Evolutionary conservation across 2,329 filamentous ascomycete species (phyloP).

Genomic region (Phoma herbarum): DNA sequence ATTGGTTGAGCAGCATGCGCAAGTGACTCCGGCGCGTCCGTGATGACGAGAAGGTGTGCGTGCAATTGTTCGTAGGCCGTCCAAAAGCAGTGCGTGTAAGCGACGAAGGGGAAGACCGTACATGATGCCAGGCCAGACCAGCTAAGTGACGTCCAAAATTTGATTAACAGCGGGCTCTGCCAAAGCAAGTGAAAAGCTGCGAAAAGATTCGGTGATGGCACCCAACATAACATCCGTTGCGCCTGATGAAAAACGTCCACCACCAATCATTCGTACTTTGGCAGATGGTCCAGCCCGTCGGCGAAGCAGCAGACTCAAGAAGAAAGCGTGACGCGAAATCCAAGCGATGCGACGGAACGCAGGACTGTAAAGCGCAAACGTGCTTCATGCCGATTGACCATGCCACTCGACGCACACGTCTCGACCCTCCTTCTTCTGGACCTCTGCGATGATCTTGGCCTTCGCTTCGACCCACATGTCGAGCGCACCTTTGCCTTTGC

Average conservation of each 20-base stretch:
- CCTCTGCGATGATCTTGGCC: constrained; percentile 9
- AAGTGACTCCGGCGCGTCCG: too few relatives aligned
- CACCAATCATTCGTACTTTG: not conserved
- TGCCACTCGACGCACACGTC: constrained; percentile 1
- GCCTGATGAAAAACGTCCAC: too few relatives aligned
- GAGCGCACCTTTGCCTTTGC: not conserved
- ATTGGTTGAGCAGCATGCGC: too few relatives aligned
- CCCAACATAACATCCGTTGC: too few relatives aligned
- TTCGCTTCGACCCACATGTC: constrained; percentile 7
- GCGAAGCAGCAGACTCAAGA: not conserved
- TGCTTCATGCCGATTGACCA: not conserved
- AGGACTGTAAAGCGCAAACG: too few relatives aligned
- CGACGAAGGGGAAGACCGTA: not conserved
- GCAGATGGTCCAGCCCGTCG: not conserved
- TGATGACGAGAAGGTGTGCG: not conserved
- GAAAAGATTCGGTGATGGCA: not conserved
- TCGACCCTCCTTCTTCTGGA: constrained; percentile 20
- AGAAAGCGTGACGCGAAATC: not conserved
- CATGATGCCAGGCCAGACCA: not conserved
- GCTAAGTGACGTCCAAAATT: not conserved
- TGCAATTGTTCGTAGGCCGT: not conserved
- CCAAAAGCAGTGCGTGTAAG: not conserved
- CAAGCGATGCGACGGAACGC: not conserved
- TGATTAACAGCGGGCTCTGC: too few relatives aligned
- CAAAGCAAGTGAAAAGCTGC: not conserved